Conservation (phyloP, 345 rosid species). For the Populus deltoides region DNA sequence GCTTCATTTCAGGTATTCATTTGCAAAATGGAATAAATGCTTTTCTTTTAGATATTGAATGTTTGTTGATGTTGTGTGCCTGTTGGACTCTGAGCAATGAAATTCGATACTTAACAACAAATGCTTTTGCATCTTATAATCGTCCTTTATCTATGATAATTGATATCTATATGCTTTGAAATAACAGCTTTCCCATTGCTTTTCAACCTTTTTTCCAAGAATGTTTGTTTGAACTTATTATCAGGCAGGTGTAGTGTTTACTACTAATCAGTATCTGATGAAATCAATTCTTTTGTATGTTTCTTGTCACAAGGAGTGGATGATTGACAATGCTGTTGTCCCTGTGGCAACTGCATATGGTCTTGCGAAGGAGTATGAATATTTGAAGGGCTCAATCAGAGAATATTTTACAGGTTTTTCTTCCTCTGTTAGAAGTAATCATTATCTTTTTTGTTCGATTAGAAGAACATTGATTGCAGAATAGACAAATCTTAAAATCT, state of each 20-base stretch:
- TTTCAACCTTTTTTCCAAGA: neutral
- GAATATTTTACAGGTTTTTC: slow-evolving; percentile 70
- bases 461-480: neutral
- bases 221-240: neutral
- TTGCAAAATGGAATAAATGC: neutral
- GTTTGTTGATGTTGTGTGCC: neutral
- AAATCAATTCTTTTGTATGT: slow-evolving; percentile 10
- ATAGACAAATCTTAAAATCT: neutral
- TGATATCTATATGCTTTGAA: neutral
- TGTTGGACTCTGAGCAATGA: neutral
- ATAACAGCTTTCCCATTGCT: neutral
- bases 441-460: neutral
- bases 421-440: neutral
- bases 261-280: neutral
- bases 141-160: neutral
- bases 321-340: slow-evolving; percentile 77
- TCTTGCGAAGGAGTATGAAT: slow-evolving; percentile 67
- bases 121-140: neutral
- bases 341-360: slow-evolving; percentile 73
- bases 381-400: slow-evolving; percentile 70
- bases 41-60: neutral
- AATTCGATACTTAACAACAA: neutral
- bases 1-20: slow-evolving; percentile 62
- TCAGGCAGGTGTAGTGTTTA: neutral
- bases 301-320: slow-evolving; percentile 59